Evolutionary conservation across 129 eudicot species (phyloP), one percentile per base, ranked within the genome.

Genomic region (Artemisia argyi): DNA sequence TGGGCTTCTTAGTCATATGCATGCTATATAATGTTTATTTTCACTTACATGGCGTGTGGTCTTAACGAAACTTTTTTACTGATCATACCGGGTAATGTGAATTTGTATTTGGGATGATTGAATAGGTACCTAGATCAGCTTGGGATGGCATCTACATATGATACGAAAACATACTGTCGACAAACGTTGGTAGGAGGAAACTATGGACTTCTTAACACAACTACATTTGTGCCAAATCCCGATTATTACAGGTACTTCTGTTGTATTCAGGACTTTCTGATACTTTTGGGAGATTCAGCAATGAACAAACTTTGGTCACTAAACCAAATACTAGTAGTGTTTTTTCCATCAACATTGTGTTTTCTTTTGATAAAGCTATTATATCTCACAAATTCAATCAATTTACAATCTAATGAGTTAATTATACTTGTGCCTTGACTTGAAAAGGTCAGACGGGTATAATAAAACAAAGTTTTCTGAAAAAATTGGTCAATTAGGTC

Each of bases 181-280:
- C 95, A 88, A 67, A 74, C 91, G 20, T 78, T 88, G 19, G 76
- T 88, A 19, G 91, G 95, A 80, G 95, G 95, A 59, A 88, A 88
- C 78, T 88, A 88, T 71, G 88, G 70, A 50, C 86, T 88, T 42
- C 91, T 88, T 26, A 63, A 88, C 55, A 88, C 88, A n/a, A 79
- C 82, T 7, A 75, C 85, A 0, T 88, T 88, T 74, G 62, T 81
- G 68, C 88, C 96, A 12, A 86, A 89, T 77, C 89, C 91, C 5
- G 89, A 89, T 67, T 86, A 84, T 72, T 89, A 89, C 24, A 81
- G 92, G 96, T 89, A 17, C 57, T 7, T 39, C 46, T 39, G 46
- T 1, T 1, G 11, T 39, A 56, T 22, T 20, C 4, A 10, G 14
- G n/a, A 3, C 15, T 12, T 13, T 62, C n/a, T 24, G 2, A 57